phyloP scores from a whole-genome alignment of 2,329 filamentous ascomycete species.

The Pseudogymnoascus verrucosus region DNA sequence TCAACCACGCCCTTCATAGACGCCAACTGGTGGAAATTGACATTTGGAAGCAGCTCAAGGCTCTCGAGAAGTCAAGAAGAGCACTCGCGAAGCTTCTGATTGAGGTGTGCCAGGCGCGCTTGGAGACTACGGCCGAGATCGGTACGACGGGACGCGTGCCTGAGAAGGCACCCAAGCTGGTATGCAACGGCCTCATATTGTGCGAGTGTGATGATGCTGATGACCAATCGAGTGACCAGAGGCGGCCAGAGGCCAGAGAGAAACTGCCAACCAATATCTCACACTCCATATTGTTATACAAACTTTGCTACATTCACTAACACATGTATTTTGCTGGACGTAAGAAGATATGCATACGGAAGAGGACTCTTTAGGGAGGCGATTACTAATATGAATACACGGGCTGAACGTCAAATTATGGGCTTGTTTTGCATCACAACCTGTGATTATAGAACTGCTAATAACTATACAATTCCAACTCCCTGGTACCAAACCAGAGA shows the following conservation, averaged over 20 bases:
- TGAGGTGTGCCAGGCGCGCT: neutral
- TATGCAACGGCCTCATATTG: neutral
- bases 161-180: neutral
- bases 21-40: neutral
- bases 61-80: neutral
- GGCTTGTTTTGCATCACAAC: neutral
- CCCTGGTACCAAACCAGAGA: neutral
- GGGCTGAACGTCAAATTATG: neutral
- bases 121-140: neutral
- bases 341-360: neutral
- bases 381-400: neutral
- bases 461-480: constrained; percentile 2
- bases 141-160: neutral
- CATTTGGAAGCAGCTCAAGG: constrained; percentile 4
- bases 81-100: neutral
- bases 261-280: neutral
- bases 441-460: neutral
- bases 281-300: constrained; percentile 1
- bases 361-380: neutral
- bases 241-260: neutral
- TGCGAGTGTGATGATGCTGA: neutral
- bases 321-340: neutral
- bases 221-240: neutral
- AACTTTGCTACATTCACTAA: neutral
- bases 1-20: neutral